Percentiles rank a stretch among this genome's conserved stretches.
Evolutionary conservation across 2,329 filamentous ascomycete genomes (phyloP).

Genomic region (Bipolaris oryzae): DNA sequence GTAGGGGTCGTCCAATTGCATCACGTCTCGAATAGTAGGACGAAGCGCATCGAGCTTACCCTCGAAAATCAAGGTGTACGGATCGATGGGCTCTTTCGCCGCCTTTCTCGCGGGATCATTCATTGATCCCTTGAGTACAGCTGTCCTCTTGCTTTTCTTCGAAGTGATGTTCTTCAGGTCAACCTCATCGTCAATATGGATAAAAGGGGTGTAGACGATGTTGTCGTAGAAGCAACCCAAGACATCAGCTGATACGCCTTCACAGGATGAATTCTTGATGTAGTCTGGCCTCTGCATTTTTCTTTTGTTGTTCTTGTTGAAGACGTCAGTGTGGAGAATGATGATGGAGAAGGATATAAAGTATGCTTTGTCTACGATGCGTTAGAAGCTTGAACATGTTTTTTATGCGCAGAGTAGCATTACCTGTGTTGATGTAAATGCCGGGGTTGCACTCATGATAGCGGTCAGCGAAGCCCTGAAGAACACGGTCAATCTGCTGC

Average conservation of each 20-base stretch:
- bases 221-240: conserved; percentile 98
- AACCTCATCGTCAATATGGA: conserved; percentile 92
- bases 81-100: conserved; percentile 86
- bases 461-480: conserved; percentile 92
- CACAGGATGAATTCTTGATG: conserved; percentile 89
- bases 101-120: conserved; percentile 70
- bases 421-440: conserved; percentile 79
- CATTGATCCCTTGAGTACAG: conserved; percentile 61
- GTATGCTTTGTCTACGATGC: conserved; percentile 79
- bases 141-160: conserved; percentile 72
- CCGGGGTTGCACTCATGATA: conserved; percentile 99
- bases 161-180: conserved; percentile 75
- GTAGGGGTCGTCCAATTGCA: conserved; percentile 91
- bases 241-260: conserved; percentile 92
- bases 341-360: conserved; percentile 97
- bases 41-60: conserved; percentile 81
- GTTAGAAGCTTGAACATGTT: conserved; percentile 23
- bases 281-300: conserved; percentile 98
- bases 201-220: conserved; percentile 96
- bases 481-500: conserved; percentile 92
- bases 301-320: conserved; percentile 99
- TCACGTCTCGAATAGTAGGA: conserved; percentile 87
- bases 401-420: conserved; percentile 7
- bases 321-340: conserved; percentile 97
- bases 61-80: conserved; percentile 92